Evolutionary conservation across 1,284 basidiomycete genomes (phyloP).

Genomic region (Chalciporus piperatoides): DNA sequence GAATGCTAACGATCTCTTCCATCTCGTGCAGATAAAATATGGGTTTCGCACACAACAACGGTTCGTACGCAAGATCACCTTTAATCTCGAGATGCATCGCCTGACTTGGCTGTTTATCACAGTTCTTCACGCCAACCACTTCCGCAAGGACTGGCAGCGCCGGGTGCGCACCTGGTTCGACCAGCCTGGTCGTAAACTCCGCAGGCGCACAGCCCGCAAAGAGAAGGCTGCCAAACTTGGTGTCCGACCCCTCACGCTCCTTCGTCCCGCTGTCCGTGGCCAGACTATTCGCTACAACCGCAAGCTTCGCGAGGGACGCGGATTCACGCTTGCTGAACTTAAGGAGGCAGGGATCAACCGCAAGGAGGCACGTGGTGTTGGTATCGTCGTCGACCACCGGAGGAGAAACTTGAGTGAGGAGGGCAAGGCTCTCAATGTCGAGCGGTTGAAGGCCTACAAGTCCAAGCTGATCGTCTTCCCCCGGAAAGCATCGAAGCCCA

Average conservation of each 20-base stretch:
- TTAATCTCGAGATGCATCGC: conserved; percentile 2
- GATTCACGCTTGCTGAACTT: conserved; percentile 94
- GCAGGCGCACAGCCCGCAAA: conserved; percentile 91
- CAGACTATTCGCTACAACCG: conserved; percentile 99
- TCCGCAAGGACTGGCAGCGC: conserved; percentile 98
- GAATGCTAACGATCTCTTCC: conserved; percentile 16
- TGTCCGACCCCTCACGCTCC: conserved; percentile 86
- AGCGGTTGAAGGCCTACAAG: conserved; percentile 95
- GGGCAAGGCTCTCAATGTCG: conserved; percentile 94
- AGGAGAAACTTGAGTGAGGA: conserved; percentile 97
- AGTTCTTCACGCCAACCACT: conserved; percentile 93
- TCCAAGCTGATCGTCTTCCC: conserved; percentile 88
- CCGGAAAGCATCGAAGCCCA: conserved; percentile 92
- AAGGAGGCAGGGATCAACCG: conserved; percentile 95
- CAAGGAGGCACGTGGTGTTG: conserved; percentile 92
- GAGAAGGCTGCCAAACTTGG: conserved; percentile 90
- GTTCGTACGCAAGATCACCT: conserved; percentile 38
- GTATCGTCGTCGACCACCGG: conserved; percentile 96
- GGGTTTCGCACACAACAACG: conserved; percentile 83
- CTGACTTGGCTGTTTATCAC: conserved; percentile 11
- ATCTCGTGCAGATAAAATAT: conserved; percentile 43
- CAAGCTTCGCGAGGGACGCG: conserved; percentile 95
- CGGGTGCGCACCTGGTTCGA: conserved; percentile 98
- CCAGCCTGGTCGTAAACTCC: conserved; percentile 98
- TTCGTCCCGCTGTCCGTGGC: conserved; percentile 96